Evolutionary conservation across 2,329 filamentous ascomycete species (phyloP).

Genomic region (Didymella arachidicola): DNA sequence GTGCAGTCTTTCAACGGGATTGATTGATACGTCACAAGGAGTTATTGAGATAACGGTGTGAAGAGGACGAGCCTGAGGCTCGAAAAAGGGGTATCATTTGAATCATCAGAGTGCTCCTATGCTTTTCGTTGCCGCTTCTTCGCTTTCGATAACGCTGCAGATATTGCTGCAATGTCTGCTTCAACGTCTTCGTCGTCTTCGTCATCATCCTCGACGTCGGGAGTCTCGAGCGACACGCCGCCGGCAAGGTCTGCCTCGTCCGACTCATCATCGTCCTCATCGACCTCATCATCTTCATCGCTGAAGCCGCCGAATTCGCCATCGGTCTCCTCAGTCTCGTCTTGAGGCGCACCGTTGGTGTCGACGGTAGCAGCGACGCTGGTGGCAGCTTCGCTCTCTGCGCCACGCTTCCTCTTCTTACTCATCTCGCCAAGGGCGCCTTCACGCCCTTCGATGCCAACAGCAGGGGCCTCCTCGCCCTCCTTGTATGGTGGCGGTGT

Average conservation of each 20-base stretch:
- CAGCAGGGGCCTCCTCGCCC: conserved; percentile 42
- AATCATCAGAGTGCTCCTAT: conserved; percentile 28
- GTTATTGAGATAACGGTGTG: neutral
- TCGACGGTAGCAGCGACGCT: conserved; percentile 33
- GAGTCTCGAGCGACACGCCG: conserved; percentile 20
- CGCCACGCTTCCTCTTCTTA: conserved; percentile 72
- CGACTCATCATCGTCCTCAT: conserved; percentile 29
- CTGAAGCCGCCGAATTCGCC: conserved; percentile 49
- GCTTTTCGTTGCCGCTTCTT: conserved; percentile 43
- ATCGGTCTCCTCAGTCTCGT: conserved; percentile 32
- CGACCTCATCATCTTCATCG: conserved; percentile 34
- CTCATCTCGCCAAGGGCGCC: conserved; percentile 85
- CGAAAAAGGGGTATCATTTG: conserved; percentile 41
- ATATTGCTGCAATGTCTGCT: conserved; percentile 47
- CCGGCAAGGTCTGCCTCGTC: conserved; percentile 32
- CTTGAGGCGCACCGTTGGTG: conserved; percentile 22
- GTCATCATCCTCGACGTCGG: conserved; percentile 28
- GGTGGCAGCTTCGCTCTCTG: conserved; percentile 42
- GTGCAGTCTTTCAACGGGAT: too few relatives aligned
- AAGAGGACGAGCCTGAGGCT: conserved; percentile 10
- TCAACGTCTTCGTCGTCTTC: conserved; percentile 45
- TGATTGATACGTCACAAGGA: neutral
- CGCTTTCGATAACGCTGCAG: conserved; percentile 42
- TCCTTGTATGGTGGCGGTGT: conserved; percentile 72
- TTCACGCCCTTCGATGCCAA: conserved; percentile 69